Evolutionary conservation across 768 basidiomycete genomes (phyloP).

Genomic region (Guyanaporus albipodus): DNA sequence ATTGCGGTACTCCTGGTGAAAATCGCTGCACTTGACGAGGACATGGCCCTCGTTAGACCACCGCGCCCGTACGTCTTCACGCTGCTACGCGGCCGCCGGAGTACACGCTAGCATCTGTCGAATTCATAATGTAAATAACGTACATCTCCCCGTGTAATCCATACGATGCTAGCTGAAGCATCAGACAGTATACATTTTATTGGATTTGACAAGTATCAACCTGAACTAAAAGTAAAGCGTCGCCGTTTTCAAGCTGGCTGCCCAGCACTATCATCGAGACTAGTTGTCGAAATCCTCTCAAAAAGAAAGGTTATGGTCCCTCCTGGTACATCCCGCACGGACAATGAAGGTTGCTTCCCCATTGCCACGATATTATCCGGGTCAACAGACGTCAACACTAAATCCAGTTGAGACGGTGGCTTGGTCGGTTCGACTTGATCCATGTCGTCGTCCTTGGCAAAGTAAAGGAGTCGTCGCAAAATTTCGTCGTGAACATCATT

Average conservation of each 20-base stretch:
- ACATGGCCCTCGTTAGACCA: constrained; percentile 10
- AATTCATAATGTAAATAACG: constrained; percentile 5
- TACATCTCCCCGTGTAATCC: constrained; percentile 6
- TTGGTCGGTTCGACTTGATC: constrained; percentile 7
- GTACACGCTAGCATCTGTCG: constrained; percentile 5
- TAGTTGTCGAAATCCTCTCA: constrained; percentile 46
- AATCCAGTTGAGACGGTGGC: constrained; percentile 27
- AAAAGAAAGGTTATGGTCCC: constrained; percentile 78
- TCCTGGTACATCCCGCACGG: constrained; percentile 50
- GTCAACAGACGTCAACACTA: constrained; percentile 43
- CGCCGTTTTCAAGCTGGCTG: neutral
- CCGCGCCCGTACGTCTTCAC: constrained; percentile 3
- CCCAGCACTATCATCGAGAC: constrained; percentile 1
- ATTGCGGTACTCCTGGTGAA: constrained; percentile 17
- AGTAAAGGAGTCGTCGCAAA: constrained; percentile 46
- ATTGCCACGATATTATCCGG: constrained; percentile 41
- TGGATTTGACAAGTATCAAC: neutral
- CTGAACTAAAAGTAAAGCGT: neutral
- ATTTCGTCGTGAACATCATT: constrained; percentile 62
- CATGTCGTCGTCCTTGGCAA: constrained; percentile 12
- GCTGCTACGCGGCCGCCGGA: constrained; percentile 10
- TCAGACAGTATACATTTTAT: neutral
- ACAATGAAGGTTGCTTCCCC: constrained; percentile 31
- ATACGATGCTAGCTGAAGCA: neutral
- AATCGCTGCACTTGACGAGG: constrained; percentile 22